These are phyloP conservation scores for Gonium pectorale DNA, from an alignment of 139 green algal genomes.

Conservation along the genomic window DNA sequence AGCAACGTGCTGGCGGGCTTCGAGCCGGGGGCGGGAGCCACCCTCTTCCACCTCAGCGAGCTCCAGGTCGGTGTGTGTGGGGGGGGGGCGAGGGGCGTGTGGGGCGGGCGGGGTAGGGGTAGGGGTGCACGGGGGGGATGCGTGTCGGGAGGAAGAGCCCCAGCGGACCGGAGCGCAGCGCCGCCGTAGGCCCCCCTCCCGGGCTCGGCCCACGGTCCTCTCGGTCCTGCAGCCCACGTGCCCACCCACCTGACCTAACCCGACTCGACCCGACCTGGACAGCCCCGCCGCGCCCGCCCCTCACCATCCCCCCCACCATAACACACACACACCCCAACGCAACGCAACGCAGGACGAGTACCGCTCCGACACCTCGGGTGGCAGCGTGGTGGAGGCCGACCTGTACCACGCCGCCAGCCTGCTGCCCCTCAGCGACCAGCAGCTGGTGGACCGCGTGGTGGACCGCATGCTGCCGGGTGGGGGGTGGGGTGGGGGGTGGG, in stretches of 20 bases:
- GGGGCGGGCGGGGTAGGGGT: not conserved
- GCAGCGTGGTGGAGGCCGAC: slow-evolving; percentile 79
- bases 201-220: too few relatives aligned
- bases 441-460: slow-evolving; percentile 63
- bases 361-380: slow-evolving; percentile 55
- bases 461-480: slow-evolving; percentile 38
- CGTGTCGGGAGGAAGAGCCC: too few relatives aligned
- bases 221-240: too few relatives aligned
- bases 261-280: too few relatives aligned
- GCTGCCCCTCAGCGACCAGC: slow-evolving; percentile 78
- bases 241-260: too few relatives aligned
- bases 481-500: not conserved
- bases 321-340: not conserved
- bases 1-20: slow-evolving; percentile 88
- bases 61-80: slow-evolving; percentile 28
- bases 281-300: too few relatives aligned
- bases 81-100: too few relatives aligned
- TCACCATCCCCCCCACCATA: too few relatives aligned
- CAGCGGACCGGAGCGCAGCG: too few relatives aligned
- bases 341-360: slow-evolving; percentile 80
- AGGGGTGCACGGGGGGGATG: too few relatives aligned
- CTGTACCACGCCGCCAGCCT: slow-evolving; percentile 84
- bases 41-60: slow-evolving; percentile 84
- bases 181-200: too few relatives aligned
- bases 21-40: slow-evolving; percentile 74